Evolutionary conservation across 805 yeast genomes (phyloP), one percentile per base, ranked within the genome.

Genomic region (Sungouiella blattae): DNA sequence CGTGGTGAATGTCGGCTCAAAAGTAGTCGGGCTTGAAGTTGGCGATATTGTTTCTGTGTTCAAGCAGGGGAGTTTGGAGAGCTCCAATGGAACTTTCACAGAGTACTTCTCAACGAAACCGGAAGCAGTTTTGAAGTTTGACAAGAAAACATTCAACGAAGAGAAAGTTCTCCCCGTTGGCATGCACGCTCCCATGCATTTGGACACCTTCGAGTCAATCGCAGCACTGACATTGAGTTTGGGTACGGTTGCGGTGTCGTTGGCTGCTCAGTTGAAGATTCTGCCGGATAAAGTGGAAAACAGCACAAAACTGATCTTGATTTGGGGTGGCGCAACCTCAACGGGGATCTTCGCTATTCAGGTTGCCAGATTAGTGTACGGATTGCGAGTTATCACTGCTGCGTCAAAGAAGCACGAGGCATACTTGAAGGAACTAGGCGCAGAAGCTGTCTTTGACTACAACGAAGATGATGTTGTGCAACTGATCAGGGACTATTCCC

Each of bases 201-300:
- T 77, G 15, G 58, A 54, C 25, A 61, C 80, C n/a, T 79, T 67
- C 47, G 87, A 81, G 61, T 83, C 71, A 41, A 87, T 87, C 12
- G 80, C 84, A 3, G 60, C 83, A 7, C 50, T 78, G 24, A 74
- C 82, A 21, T 61, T 78, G 33, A 71, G 79, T 12, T 50, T 75
- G 30, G 62, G 58, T 31, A 81, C 86, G 3, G 65, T 74, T 12
- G 77, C 70, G 20, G 48, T 52, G 38, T 59, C 67, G 13, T 66
- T 63, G 32, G 48, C 47, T 36, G 56, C 58, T 46, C 53, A 57
- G 29, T 50, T 76, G 23, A 57, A 57, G 15, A n/a, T n/a, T n/a
- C n/a, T n/a, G n/a, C n/a, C n/a, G n/a, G n/a, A n/a, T n/a, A n/a
- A n/a, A n/a, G n/a, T n/a, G n/a, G n/a, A n/a, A n/a, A n/a, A n/a